Evolutionary conservation across 78 protist genomes (phyloP), one percentile per base, ranked within the genome.

Genomic region (slime mould (Dictyostelium discoideum)): DNA sequence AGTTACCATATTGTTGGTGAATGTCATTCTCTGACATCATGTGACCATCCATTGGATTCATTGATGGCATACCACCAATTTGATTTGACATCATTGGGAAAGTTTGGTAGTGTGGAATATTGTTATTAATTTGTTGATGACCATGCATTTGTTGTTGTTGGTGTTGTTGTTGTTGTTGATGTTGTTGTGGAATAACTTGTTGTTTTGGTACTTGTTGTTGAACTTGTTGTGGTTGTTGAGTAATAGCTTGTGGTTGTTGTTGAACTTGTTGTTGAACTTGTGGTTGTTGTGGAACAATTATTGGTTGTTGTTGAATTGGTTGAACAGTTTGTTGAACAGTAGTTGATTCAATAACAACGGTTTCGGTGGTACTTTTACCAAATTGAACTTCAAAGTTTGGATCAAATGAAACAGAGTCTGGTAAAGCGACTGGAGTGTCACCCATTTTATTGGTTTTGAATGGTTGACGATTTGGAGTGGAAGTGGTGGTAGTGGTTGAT

Each of bases 301-400:
- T 13, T 74, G 29, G 80, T 81, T 89, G 86, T 74, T 76, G 84
- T 69, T 42, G 32, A 26, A 50, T 39, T 60, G 80, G 76, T 82
- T 48, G 87, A 32, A 57, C 78, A 48, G 26, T 44, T 26, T 18
- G 39, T 79, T 77, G 93, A 50, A 48, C 84, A 14, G 54, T 80
- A n/a, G 84, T 79, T 18, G 78, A 40, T 22, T 50, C 77, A 54
- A 39, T 22, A 13, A 44, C 84, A 39, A 48, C 69, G 3, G 48
- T 39, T 13, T 24, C 63, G n/a, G 86, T 42, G 42, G 94, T 67
- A 77, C 73, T 69, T 26, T 90, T 90, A 39, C 95, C 95, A 90
- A 90, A 90, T 73, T 90, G 95, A 39, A 82, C 95, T 39, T 90
- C 89, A 73, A 57, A 90, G 95, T 72, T 90, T 90, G 95, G 95